Conservation (phyloP, 129 eudicot species). For the Artemisia argyi region DNA sequence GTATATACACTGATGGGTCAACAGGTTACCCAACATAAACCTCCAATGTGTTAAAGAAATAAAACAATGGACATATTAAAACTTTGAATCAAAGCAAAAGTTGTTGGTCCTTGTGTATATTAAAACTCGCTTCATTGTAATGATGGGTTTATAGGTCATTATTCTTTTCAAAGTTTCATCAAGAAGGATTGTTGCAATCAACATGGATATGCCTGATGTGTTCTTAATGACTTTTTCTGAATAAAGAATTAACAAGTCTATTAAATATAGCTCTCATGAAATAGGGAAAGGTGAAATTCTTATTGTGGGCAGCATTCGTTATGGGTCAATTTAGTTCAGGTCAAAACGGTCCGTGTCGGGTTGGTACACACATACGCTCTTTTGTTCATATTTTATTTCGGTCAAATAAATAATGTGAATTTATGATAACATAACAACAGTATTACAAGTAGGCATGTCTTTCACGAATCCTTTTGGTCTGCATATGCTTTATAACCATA, state of each 20-base stretch:
- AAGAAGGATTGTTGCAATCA: background rate
- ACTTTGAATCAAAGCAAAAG: background rate
- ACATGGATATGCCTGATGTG: background rate
- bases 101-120: background rate
- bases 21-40: no score
- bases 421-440: no score
- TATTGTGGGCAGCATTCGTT: no score
- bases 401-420: no score
- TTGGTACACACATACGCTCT: no score
- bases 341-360: no score
- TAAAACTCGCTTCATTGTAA: background rate
- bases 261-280: background rate
- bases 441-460: background rate
- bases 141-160: background rate
- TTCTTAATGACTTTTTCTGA: no score
- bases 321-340: no score
- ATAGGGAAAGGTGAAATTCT: background rate
- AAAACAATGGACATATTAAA: background rate
- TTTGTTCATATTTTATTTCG: no score
- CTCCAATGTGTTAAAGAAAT: no score
- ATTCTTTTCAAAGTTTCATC: background rate
- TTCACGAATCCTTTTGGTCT: background rate
- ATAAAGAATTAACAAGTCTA: no score
- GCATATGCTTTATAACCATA: constrained; percentile 3
- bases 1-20: no score